Evolutionary conservation across 169 alveolate species (phyloP), one percentile per base, ranked within the genome.

Genomic region (Cryptosporidium sp.): DNA sequence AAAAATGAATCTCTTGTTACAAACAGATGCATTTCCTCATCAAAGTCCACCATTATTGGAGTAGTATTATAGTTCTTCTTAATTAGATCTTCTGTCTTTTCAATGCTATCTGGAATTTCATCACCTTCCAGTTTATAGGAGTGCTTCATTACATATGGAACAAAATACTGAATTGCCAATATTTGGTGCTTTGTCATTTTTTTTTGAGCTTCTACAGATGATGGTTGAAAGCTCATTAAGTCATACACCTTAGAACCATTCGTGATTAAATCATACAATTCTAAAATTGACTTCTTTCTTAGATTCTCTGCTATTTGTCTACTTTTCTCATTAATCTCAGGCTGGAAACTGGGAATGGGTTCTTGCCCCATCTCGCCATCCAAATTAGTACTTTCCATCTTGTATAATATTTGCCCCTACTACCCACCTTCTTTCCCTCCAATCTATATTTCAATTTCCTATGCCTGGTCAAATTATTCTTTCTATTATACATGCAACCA

Each of bases 151-250:
- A 58, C 89, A 80, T 39, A 80, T 33, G 89, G 89, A 62, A 80
- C 62, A 26, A 80, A 80, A 39, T 80, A 80, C 35, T 80, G 89
- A n/a, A 80, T 65, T 61, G 89, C 59, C 33, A 80, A 26, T 26
- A 39, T 39, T 80, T 80, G 89, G 16, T 73, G 86, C 10, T 45
- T 69, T 58, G 89, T 80, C 37, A 62, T 37, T 29, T 41, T 62
- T 12, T 59, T 80, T 41, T 65, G 73, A n/a, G 45, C 45, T 18
- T 39, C 52, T 61, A 48, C 55, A 4, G 73, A 59, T 3, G 74
- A 5, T 23, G 67, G 35, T 26, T 80, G 65, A 65, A 62, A 80
- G 4, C 23, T n/a, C 89, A 80, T 80, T 33, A 80, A 41, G 45
- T 80, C 69, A 37, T 10, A 10, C 12, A 80, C 89, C 8, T 59